Base-by-base conservation (phyloP, 2,329 filamentous ascomycete species). In the Xylariaceae sp. region DNA sequence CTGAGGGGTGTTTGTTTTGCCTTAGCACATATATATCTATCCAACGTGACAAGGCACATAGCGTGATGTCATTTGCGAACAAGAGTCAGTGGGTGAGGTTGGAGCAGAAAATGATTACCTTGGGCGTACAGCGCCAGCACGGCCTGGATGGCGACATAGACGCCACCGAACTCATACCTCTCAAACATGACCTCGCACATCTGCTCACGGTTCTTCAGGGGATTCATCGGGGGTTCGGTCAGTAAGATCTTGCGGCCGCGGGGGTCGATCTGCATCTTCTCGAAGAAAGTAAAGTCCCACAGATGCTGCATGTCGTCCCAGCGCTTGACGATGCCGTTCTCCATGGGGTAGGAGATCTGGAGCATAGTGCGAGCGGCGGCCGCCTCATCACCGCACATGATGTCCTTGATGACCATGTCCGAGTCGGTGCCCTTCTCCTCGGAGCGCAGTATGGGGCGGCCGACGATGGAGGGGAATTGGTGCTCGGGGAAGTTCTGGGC, bases 111-210 rank as follows among this genome's bases (percentile, higher is more conserved):
- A 19, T 36, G 65, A 71, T 71, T 76, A 87, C 91, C 94, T 77
- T 99, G 94, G 17, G 94, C 94, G 68, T 99, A 99, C 36, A 99
- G 77, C 30, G 94, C 94, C 62, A 99, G 75, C 57, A 99, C 94
- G 47, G 94, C 94, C 72, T 99, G 94, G 60, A 97, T 97, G 52
- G 94, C 94, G 53, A 99, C 94, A 67, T 97, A 97, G 51, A 99
- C 92, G 49, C 94, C 94, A 42, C 91, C 92, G 67, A 99, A 99
- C 58, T 84, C 85, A 73, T 97, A 99, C 54, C 89, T 84, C 70
- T 99, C 94, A 71, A 99, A 95, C 94, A 99, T 99, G 72, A 97
- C 90, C 75, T 99, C 90, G 68, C 86, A 90, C 94, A 99, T 99
- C 72, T 95, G 86, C 74, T 97, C 91, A 56, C 94, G 83, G 75